Conservation (phyloP, 2,329 filamentous ascomycete species). For the Cladophialophora psammophila region DNA sequence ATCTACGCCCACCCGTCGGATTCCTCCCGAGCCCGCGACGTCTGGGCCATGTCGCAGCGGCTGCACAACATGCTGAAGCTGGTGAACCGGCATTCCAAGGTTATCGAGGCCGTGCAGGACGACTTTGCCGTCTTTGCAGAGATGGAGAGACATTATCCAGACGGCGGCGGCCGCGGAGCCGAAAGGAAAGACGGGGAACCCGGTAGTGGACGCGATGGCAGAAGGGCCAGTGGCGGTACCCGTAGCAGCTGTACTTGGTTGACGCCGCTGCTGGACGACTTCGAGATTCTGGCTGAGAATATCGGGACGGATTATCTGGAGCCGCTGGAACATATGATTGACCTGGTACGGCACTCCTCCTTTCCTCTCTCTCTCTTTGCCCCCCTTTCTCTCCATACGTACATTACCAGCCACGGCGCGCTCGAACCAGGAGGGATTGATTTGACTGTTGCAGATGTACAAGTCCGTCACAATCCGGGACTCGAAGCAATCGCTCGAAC, state of each 20-base stretch:
- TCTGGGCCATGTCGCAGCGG: slow-evolving; percentile 59
- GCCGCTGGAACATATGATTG: slow-evolving; percentile 57
- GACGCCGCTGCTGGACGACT: slow-evolving; percentile 49
- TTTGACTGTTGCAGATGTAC: slow-evolving; percentile 44
- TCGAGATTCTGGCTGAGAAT: slow-evolving; percentile 56
- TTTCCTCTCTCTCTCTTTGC: neutral
- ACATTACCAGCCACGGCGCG: too few species aligned
- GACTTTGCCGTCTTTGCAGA: slow-evolving; percentile 51
- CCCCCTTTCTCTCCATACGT: neutral
- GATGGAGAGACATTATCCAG: slow-evolving; percentile 50
- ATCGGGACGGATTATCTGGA: slow-evolving; percentile 60
- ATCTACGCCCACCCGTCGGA: slow-evolving; percentile 64
- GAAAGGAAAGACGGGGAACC: slow-evolving; percentile 21
- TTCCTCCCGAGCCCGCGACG: slow-evolving; percentile 59
- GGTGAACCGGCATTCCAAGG: slow-evolving; percentile 54
- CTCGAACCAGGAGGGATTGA: too few species aligned
- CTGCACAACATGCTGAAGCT: slow-evolving; percentile 63
- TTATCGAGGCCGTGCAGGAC: slow-evolving; percentile 55
- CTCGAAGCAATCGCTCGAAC: slow-evolving; percentile 30
- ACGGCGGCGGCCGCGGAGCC: neutral
- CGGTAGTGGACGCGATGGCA: neutral
- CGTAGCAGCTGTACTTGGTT: slow-evolving; percentile 46
- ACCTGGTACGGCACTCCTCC: slow-evolving; percentile 14
- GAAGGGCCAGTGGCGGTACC: neutral
- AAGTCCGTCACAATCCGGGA: slow-evolving; percentile 62